phyloP scores from a whole-genome alignment of 2,329 filamentous ascomycete genomes.

The Penicillium thymicola region DNA sequence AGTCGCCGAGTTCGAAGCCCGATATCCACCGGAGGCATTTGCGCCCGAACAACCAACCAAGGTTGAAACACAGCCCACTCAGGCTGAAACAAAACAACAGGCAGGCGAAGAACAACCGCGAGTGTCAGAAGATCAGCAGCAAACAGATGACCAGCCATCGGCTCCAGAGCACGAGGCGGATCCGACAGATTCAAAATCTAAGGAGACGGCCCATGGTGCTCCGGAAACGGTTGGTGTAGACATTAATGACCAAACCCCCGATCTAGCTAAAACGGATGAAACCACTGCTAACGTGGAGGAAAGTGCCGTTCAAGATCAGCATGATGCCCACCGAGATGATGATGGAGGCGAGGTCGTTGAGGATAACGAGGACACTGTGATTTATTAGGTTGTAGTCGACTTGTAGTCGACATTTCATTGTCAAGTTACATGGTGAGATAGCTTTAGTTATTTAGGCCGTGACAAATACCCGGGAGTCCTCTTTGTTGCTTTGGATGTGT shows the following conservation, averaged over 20 bases:
- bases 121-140: slow-evolving; percentile 18
- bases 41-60: slow-evolving; percentile 8
- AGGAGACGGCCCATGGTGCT: slow-evolving; percentile 36
- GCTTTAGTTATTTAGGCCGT: background rate
- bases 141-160: slow-evolving; percentile 20
- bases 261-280: slow-evolving; percentile 19
- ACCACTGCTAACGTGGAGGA: slow-evolving; percentile 29
- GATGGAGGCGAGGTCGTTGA: slow-evolving; percentile 74
- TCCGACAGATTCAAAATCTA: slow-evolving; percentile 12
- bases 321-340: slow-evolving; percentile 55
- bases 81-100: background rate
- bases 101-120: background rate
- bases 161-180: slow-evolving; percentile 15
- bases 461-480: slow-evolving; percentile 4
- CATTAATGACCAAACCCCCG: slow-evolving; percentile 18
- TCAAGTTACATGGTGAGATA: background rate
- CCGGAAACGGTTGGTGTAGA: slow-evolving; percentile 29
- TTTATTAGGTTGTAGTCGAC: slow-evolving; percentile 59
- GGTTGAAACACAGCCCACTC: slow-evolving; percentile 19
- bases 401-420: background rate
- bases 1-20: slow-evolving; percentile 57
- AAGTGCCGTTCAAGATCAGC: slow-evolving; percentile 37
- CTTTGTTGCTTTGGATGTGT: background rate
- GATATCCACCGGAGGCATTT: slow-evolving; percentile 38
- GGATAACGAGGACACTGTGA: slow-evolving; percentile 85